phyloP scores from a whole-genome alignment of 169 alveolate species.

The Ichthyophthirius multifiliis region DNA sequence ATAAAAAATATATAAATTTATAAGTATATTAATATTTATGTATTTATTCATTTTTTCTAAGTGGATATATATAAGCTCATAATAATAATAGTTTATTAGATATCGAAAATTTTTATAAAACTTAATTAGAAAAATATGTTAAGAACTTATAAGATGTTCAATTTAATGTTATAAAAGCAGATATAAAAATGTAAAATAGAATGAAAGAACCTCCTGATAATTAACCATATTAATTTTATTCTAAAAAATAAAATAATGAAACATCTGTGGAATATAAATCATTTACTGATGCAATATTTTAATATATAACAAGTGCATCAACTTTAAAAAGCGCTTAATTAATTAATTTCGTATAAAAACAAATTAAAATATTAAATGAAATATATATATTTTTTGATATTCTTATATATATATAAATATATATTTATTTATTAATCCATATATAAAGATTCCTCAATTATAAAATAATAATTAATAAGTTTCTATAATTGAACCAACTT shows the following conservation, averaged over 20 bases:
- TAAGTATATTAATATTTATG: no score
- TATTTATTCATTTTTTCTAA: no score
- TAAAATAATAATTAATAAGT: no score
- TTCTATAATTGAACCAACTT: background rate
- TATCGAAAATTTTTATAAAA: background rate
- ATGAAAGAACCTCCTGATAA: background rate
- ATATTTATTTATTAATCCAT: no score
- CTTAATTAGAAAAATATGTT: conserved; percentile 9
- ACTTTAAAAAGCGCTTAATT: conserved; percentile 18
- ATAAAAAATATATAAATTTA: no score
- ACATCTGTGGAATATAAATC: background rate
- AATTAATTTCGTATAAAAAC: background rate
- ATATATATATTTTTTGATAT: no score
- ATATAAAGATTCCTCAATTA: no score
- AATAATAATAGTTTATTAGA: background rate
- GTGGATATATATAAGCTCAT: no score
- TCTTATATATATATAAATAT: no score
- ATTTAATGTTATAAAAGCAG: conserved; percentile 31
- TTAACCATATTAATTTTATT: background rate
- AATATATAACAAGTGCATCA: conserved; percentile 36
- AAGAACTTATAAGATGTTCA: background rate
- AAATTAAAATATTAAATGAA: no score
- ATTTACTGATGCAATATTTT: conserved; percentile 29
- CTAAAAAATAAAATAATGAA: conserved; percentile 5
- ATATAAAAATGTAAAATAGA: conserved; percentile 30